Evolutionary conservation across 176 grass and related monocot species (phyloP), one percentile per base, ranked within the genome.

Genomic region (Raddia distichophylla): DNA sequence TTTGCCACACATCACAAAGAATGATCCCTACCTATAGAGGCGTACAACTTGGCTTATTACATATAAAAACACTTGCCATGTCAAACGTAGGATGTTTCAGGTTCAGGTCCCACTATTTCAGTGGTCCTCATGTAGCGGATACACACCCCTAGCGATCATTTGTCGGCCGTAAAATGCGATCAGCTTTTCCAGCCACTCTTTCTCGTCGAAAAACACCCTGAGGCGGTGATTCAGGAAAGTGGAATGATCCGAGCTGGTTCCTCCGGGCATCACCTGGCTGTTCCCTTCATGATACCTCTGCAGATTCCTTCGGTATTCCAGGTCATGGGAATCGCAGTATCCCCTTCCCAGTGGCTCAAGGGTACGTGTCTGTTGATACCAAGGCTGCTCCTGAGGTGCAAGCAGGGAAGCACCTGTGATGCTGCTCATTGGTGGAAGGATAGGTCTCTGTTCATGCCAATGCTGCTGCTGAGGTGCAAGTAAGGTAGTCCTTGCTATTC

Each of bases 1-100:
- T 27, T 27, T 27, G 27, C 27, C 27, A 27, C 27, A 27, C 27
- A 27, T 69, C 76, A 84, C 63, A 74, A 53, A 88, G 79, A 73
- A 78, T 51, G 65, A 9, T 40, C 3, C 3, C 65, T 63, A 58
- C 2, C 80, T 78, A 60, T 81, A 40, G 3, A 40, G 2, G 37
- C 37, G 37, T 40, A 75, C n/a, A 69, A 14, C 35, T 35, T 85
- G 1, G 7, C 37, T 40, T 40, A 79, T 68, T 65, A 19, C 15
- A 57, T 27, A 27, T 27, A 27, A 27, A 22, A 80, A 12, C 19
- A 60, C 32, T 32, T 44, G 17, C 0, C 42, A 15, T 57, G 22
- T 55, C 18, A 67, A 51, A 17, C 15, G 40, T 47, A 16, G 32
- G n/a, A 54, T 27, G 27, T 27, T 27, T 27, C 27, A 80, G 68